Conservation (phyloP, 176 grass and related monocot species). For the Tuctoria greenei region DNA sequence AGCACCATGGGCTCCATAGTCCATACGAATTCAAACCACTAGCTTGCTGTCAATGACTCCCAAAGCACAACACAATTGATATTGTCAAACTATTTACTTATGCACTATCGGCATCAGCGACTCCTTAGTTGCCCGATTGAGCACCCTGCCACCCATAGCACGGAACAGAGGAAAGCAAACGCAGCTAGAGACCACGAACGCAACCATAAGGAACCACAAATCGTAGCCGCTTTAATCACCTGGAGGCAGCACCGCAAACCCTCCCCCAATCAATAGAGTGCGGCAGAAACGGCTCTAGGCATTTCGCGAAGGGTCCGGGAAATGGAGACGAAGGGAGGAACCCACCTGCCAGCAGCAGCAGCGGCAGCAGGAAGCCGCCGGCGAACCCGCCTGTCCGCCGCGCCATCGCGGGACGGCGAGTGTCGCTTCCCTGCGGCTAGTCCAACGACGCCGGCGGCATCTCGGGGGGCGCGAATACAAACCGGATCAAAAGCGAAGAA, state of each 20-base stretch:
- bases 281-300: background rate
- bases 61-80: background rate
- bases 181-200: background rate
- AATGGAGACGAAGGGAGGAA: background rate
- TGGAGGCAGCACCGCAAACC: background rate
- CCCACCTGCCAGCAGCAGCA: conserved; percentile 57
- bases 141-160: background rate
- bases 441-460: conserved; percentile 17
- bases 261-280: background rate
- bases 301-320: background rate
- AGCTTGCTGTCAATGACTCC: background rate
- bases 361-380: conserved; percentile 52
- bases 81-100: background rate
- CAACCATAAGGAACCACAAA: background rate
- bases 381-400: conserved; percentile 41
- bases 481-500: background rate
- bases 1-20: background rate
- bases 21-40: background rate
- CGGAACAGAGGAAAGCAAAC: background rate
- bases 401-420: conserved; percentile 43
- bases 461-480: background rate
- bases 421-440: conserved; percentile 29
- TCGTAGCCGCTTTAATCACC: background rate
- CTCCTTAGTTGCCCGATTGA: background rate
- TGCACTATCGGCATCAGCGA: background rate